These are phyloP conservation scores for Vitis labrusca DNA, from an alignment of 164 flowering plant genomes.

Conservation along the genomic window DNA sequence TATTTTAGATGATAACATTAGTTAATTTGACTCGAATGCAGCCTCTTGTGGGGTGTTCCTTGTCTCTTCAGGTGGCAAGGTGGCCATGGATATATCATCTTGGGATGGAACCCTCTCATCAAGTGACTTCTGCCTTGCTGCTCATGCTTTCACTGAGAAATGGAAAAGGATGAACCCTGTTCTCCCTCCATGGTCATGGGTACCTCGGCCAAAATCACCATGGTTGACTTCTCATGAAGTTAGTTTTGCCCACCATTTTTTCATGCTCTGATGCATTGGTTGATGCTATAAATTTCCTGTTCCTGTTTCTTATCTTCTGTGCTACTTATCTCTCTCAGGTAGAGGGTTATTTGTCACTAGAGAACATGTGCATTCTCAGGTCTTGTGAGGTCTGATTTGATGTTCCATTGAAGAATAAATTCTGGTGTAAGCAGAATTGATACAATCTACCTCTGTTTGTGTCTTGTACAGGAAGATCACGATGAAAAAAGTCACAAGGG, in stretches of 20 bases:
- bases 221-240: slow-evolving; percentile 28
- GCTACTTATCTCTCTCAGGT: slow-evolving; percentile 20
- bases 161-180: slow-evolving; percentile 41
- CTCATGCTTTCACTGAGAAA: slow-evolving; percentile 40
- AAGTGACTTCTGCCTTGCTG: slow-evolving; percentile 40
- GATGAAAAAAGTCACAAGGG: slow-evolving; percentile 18
- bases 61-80: too few relatives aligned
- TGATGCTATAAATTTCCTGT: not conserved
- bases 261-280: not conserved
- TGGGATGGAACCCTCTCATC: slow-evolving; percentile 60
- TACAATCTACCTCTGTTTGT: not conserved
- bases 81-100: slow-evolving; percentile 23
- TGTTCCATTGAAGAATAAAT: not conserved
- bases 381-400: slow-evolving; percentile 32
- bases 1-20: too few relatives aligned
- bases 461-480: slow-evolving; percentile 32
- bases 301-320: slow-evolving; percentile 1
- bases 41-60: too few relatives aligned
- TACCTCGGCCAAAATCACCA: slow-evolving; percentile 34
- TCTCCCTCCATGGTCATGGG: slow-evolving; percentile 62
- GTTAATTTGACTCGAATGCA: too few relatives aligned
- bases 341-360: slow-evolving; percentile 55
- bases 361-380: slow-evolving; percentile 28
- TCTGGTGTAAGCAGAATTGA: not conserved
- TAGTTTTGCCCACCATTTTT: not conserved